Base-by-base conservation (phyloP, 2,329 filamentous ascomycete species). In the Periconia sp. region DNA sequence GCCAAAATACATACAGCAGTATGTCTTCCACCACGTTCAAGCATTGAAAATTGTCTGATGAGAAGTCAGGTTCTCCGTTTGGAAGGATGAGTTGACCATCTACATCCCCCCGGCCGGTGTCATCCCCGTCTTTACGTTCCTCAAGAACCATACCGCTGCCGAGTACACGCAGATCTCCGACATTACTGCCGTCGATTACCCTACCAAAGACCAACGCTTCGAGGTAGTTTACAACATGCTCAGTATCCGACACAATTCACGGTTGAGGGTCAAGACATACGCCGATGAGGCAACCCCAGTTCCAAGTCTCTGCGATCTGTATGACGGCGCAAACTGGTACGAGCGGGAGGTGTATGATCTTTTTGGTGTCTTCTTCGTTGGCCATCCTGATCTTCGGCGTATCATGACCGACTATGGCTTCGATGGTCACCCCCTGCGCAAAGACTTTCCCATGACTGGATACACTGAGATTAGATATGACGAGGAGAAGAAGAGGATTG, bases 321-420 rank as follows among this genome's bases (percentile, higher is more conserved):
- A 89, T 74, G 92, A 97, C 72, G 94, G 94, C 55, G 95, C 94
- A 68, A 94, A 97, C 78, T 99, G 94, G 94, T 97, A 95, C 74
- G 94, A 99, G 82, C 86, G 94, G 63, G 94, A 99, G 78, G 92
- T 96, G 20, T 97, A 97, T 78, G 94, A 99, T 76, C 77, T 99
- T 69, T 99, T 96, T 72, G 94, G 94, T 60, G 92, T 99, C 63
- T 97, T 97, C 82, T 99, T 99, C 78, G 83, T 88, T 50, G 91
- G 89, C 58, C 94, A 99, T 80, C 94, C 94, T 40, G 95, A 99
- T 79, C 82, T 99, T 66, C 87, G 94, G 75, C 86, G 94, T 65
- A 97, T 99, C 79, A 95, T 99, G 93, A 99, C 94, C 62, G 94
- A 99, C 76, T 99, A 99, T 76, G 94, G 94, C 49, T 99, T 99